Conservation (phyloP, 345 rosid genomes). For the Aquilaria sinensis region DNA sequence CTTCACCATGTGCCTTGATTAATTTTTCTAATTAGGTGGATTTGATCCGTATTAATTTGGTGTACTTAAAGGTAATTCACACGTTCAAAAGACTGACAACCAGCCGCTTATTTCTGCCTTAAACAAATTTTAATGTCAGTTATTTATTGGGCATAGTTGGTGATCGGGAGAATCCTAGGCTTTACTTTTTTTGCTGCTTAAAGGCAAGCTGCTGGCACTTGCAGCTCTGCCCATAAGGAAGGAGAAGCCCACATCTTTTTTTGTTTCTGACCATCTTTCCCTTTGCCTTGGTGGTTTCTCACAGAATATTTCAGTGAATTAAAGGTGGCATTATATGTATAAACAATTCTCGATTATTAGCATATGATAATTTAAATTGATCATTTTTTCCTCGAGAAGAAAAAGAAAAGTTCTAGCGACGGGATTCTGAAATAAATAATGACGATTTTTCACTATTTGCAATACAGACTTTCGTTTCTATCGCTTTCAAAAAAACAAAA, state of each 20-base stretch:
- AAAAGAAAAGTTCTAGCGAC: no score
- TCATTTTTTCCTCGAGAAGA: no score
- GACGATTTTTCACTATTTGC: no score
- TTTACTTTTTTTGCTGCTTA: constrained; percentile 17
- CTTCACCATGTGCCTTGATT: constrained; percentile 30
- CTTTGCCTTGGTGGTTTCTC: background rate
- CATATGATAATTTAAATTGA: no score
- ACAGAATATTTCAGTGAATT: background rate
- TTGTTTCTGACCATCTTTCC: constrained; percentile 7
- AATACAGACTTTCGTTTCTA: no score
- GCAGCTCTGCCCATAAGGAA: no score
- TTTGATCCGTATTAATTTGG: constrained; percentile 19
- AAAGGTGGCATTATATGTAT: no score
- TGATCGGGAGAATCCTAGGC: constrained; percentile 34
- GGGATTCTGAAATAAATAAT: no score
- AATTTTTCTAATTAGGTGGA: constrained; percentile 12
- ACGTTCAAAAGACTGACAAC: constrained; percentile 10
- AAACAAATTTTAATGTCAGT: background rate
- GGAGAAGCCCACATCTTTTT: constrained; percentile 7
- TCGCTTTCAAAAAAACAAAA: no score
- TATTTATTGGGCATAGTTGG: constrained; percentile 10
- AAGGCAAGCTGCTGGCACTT: constrained; percentile 16
- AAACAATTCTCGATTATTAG: no score
- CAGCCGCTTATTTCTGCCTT: background rate
- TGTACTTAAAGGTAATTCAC: constrained; percentile 18